Evolutionary conservation across 1,139 yeast genomes (phyloP), one percentile per base, ranked within the genome.

Genomic region (Starmera stellimalicola): DNA sequence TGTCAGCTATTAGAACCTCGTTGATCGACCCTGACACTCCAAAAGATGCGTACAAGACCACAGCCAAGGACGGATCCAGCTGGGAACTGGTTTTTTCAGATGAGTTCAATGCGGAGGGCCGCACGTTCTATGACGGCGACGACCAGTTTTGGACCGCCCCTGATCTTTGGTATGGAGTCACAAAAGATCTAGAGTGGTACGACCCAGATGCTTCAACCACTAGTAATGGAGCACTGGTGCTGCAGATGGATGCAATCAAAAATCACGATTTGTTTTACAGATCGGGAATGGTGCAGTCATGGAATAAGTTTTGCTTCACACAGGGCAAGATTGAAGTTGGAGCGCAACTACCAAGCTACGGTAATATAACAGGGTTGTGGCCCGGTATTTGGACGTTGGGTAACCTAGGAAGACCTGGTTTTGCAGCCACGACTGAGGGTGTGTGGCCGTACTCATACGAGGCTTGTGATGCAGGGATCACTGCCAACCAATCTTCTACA

Each of bases 331-430:
- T 84, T 22, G 91, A 80, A 51, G 66, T 79, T 9, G 73, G 83
- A 6, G 85, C 82, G 1, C 65, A 71, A 43, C 57, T 84, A 40
- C 91, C 94, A 12, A 79, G 80, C 38, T 70, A 67, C 41, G 88
- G 87, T 41, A 62, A 70, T 37, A 65, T 75, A 17, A 65, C 75
- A 8, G 94, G 94, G 28, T 61, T 83, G 37, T 84, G 94, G 94
- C 94, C 95, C 1, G 94, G 94, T 58, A 53, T 82, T 36, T 84
- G 94, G 95, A 69, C 91, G 2, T 66, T 84, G 68, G 95, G 94
- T 31, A 84, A 84, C 48, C 62, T 84, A 38, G 94, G 82, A 20
- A 69, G 94, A 45, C 85, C 94, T 0, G 94, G 95, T 10, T 83
- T 70, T 53, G 54, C 74, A 52, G 87, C 88, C 4, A 58, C 83